Evolutionary conservation across 345 rosid genomes (phyloP).

Genomic region (Pugionium cornutum): DNA sequence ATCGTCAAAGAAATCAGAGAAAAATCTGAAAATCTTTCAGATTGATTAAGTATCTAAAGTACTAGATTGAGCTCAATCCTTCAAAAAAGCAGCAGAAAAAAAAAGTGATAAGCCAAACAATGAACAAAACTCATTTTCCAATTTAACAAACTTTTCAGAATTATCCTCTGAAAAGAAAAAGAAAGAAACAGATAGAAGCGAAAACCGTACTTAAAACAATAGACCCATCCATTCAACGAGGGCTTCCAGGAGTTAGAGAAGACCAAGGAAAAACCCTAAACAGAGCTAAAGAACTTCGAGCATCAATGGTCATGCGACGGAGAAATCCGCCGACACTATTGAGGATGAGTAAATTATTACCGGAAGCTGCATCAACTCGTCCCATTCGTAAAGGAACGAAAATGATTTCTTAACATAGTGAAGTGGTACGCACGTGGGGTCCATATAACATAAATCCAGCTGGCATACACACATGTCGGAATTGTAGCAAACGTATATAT

Average conservation of each 20-base stretch:
- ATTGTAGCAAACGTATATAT: too few species aligned
- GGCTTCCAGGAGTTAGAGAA: slow-evolving; percentile 5
- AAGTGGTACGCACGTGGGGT: too few species aligned
- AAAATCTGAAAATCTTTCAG: too few species aligned
- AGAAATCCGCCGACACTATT: slow-evolving; percentile 33
- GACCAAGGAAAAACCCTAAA: neutral
- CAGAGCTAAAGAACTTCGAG: neutral
- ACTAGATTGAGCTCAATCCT: slow-evolving; percentile 15
- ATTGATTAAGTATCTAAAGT: too few species aligned
- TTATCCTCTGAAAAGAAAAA: neutral
- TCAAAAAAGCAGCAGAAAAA: too few species aligned
- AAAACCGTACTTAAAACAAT: slow-evolving; percentile 22
- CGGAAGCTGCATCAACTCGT: slow-evolving; percentile 16
- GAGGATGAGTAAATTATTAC: slow-evolving; percentile 22
- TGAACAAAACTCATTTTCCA: slow-evolving; percentile 5
- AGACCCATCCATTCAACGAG: slow-evolving; percentile 18
- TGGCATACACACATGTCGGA: too few species aligned
- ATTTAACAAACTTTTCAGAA: neutral
- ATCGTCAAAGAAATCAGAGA: too few species aligned
- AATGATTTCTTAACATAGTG: too few species aligned
- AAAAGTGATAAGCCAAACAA: neutral
- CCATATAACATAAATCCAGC: too few species aligned
- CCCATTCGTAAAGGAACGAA: too few species aligned
- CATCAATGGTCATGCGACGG: neutral
- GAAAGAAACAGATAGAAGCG: slow-evolving; percentile 4